phyloP scores from a whole-genome alignment of 441 rosid genomes.

The Breynia disticha region DNA sequence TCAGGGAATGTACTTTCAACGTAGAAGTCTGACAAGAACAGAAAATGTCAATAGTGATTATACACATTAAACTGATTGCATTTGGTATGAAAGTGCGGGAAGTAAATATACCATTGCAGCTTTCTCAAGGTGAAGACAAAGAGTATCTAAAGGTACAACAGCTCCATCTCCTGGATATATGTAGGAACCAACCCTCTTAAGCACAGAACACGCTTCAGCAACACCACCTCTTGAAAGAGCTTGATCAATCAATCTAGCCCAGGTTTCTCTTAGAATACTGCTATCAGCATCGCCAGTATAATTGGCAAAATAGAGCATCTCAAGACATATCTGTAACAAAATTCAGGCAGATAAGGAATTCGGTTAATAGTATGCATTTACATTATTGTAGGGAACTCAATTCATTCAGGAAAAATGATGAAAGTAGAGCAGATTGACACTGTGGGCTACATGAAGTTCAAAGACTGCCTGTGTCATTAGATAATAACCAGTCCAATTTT shows the following conservation, averaged over 20 bases:
- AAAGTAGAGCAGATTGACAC: too few relatives aligned
- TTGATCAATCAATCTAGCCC: conserved; percentile 90
- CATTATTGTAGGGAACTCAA: not conserved
- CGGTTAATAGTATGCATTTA: not conserved
- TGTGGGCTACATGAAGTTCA: too few relatives aligned
- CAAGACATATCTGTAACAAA: conserved; percentile 62
- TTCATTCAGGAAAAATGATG: not conserved
- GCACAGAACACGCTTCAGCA: conserved; percentile 84
- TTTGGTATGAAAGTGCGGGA: not conserved
- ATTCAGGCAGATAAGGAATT: conserved; percentile 2
- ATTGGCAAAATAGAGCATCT: conserved; percentile 92
- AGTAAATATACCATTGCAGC: conserved; percentile 59
- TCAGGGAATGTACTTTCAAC: too few relatives aligned
- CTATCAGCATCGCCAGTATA: conserved; percentile 87
- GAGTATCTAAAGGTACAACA: conserved; percentile 67
- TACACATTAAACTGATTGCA: not conserved
- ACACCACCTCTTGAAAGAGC: conserved; percentile 85
- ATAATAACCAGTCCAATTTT: too few relatives aligned
- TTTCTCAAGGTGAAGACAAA: conserved; percentile 95
- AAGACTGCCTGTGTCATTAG: too few relatives aligned
- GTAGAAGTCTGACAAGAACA: not conserved
- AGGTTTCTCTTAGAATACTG: conserved; percentile 85
- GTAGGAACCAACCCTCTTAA: conserved; percentile 80
- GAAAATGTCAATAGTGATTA: not conserved
- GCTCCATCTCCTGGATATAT: conserved; percentile 92